Evolutionary conservation across 106 monocot genomes (phyloP).

Genomic region (Alisma plantagoaquatica): DNA sequence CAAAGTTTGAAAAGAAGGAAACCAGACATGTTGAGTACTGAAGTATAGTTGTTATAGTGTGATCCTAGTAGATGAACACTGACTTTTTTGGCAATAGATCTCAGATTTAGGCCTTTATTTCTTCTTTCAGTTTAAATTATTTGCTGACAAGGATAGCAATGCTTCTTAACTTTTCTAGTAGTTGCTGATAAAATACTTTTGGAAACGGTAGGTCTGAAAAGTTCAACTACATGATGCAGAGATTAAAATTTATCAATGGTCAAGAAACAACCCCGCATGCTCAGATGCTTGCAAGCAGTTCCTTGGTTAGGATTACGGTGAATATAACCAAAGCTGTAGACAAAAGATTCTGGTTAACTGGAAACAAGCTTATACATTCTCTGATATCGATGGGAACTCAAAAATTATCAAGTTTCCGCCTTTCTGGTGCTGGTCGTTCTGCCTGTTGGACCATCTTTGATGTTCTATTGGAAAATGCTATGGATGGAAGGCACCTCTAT

Average conservation of each 20-base stretch:
- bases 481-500: slow-evolving; percentile 77
- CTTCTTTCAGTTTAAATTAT: too few relatives aligned
- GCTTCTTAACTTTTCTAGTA: neutral
- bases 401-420: slow-evolving; percentile 17
- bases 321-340: slow-evolving; percentile 37
- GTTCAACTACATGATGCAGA: slow-evolving; percentile 60
- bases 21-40: too few relatives aligned
- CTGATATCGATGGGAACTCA: slow-evolving; percentile 32
- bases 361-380: slow-evolving; percentile 35
- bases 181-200: slow-evolving; percentile 21
- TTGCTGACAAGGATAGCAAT: too few relatives aligned
- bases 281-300: slow-evolving; percentile 19
- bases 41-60: too few relatives aligned
- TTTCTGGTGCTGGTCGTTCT: slow-evolving; percentile 28
- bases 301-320: slow-evolving; percentile 28
- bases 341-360: slow-evolving; percentile 19
- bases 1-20: too few relatives aligned
- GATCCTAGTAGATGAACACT: neutral
- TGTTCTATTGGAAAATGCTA: slow-evolving; percentile 76
- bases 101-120: too few relatives aligned
- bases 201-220: slow-evolving; percentile 42
- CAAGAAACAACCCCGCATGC: slow-evolving; percentile 33
- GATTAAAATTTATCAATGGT: slow-evolving; percentile 42
- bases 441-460: slow-evolving; percentile 80
- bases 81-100: neutral